A percentile compares a stretch with the other conserved stretches of the same genome.
These are phyloP conservation scores for Lecanicillium sp. DNA, from an alignment of 2,329 filamentous ascomycete genomes.

Conservation along the genomic window DNA sequence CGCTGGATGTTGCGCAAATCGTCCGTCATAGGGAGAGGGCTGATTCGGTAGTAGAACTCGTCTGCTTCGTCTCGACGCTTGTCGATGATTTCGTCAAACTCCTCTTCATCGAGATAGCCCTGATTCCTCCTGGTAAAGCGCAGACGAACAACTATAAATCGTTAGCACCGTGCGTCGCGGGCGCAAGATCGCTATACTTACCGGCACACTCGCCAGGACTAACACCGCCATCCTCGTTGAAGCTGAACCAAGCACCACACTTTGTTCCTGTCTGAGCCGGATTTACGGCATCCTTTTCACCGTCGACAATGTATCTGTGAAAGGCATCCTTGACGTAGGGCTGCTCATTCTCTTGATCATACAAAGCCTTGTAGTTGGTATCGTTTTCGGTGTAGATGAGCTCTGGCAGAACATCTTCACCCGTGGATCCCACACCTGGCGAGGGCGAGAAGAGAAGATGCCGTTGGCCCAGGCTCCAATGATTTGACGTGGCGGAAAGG, in stretches of 20 bases:
- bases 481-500: constrained; percentile 66
- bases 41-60: constrained; percentile 91
- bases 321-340: constrained; percentile 94
- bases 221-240: constrained; percentile 84
- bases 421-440: constrained; percentile 70
- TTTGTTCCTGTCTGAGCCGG: constrained; percentile 78
- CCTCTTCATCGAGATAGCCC: constrained; percentile 81
- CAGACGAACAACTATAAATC: constrained; percentile 69
- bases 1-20: constrained; percentile 92
- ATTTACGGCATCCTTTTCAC: constrained; percentile 74
- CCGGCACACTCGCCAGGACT: constrained; percentile 86
- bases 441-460: constrained; percentile 84
- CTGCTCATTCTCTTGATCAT: constrained; percentile 68
- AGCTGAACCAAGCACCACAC: constrained; percentile 83
- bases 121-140: constrained; percentile 70
- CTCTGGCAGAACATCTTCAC: constrained; percentile 76
- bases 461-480: constrained; percentile 72
- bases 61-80: constrained; percentile 82
- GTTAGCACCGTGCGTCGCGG: constrained; percentile 8
- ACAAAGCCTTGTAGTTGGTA: constrained; percentile 74
- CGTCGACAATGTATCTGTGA: constrained; percentile 77
- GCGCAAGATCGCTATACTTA: constrained; percentile 43
- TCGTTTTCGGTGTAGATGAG: constrained; percentile 94
- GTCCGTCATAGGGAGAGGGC: constrained; percentile 86
- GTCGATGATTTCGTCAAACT: constrained; percentile 86